Evolutionary conservation across 371 early-diverging fungal species (phyloP), one percentile per base, ranked within the genome.

Genomic region (Rhizopus stolonifer): DNA sequence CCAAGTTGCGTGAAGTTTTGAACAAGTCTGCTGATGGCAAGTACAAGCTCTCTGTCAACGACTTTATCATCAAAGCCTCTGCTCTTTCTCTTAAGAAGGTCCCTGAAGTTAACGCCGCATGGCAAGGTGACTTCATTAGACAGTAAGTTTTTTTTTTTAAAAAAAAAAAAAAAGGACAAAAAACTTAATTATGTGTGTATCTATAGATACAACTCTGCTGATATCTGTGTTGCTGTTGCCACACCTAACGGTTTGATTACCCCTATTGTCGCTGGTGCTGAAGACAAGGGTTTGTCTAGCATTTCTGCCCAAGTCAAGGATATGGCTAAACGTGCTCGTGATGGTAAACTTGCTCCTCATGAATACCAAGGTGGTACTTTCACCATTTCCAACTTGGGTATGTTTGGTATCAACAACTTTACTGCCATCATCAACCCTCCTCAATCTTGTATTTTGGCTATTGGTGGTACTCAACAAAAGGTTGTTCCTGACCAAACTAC

Each of bases 401-500:
- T 98, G 99, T 96, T 77, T 59, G 95, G 95, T 46, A 83, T 96
- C 70, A 82, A 84, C 58, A 83, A 90, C 70, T 98, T 98, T 76
- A 93, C 96, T 34, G 97, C 97, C 55, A 98, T 98, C 68, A 94
- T 98, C 81, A 97, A 97, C 84, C 95, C 95, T 31, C 96, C 96
- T 19, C 96, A 97, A 64, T 79, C 95, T 17, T 89, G 90, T 62
- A 98, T 98, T 57, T 80, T 98, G 55, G 96, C 97, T 56, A 90
- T 98, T 31, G 97, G 96, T 52, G 83, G 87, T 32, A 79, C 90
- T 17, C 80, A 84, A 72, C 83, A 91, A 70, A 90, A 89, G 70
- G 71, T 97, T 45, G 88, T 96, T 10, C 72, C 88, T 39, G 94
- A 92, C 59, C 80, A 81, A 22, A 56, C 81, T 17, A 72, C 71